Conservation (phyloP, 352 stramenopile species). For the Phytopythium chamaehyphon region DNA sequence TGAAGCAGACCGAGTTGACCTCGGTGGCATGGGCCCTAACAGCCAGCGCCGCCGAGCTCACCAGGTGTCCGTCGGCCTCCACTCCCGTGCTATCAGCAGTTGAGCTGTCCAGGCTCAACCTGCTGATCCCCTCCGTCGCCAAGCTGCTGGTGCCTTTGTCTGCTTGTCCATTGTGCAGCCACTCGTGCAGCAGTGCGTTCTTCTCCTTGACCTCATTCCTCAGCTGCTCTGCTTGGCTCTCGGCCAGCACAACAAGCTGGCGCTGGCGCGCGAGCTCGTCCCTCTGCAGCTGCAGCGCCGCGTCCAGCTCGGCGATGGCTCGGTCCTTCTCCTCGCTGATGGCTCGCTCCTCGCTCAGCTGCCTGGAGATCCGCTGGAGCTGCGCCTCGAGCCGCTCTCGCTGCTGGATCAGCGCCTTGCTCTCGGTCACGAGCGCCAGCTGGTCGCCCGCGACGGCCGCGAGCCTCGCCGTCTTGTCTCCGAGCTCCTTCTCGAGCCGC, state of each 20-base stretch:
- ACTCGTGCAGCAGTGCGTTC: constrained; percentile 56
- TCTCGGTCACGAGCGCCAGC: constrained; percentile 62
- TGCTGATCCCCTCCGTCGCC: constrained; percentile 24
- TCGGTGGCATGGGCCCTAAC: constrained; percentile 80
- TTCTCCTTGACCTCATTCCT: constrained; percentile 44
- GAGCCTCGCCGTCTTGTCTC: constrained; percentile 58
- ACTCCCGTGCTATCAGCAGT: constrained; percentile 4
- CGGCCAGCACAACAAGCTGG: constrained; percentile 41
- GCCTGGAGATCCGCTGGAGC: constrained; percentile 49
- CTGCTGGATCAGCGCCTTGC: constrained; percentile 66
- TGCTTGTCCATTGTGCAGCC: constrained; percentile 46
- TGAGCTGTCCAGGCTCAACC: no score
- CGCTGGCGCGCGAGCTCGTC: constrained; percentile 64
- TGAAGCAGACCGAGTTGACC: constrained; percentile 84
- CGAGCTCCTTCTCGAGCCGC: constrained; percentile 62
- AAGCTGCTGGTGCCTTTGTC: no score
- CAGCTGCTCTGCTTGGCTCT: constrained; percentile 37
- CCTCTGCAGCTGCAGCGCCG: constrained; percentile 32
- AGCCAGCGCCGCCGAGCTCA: constrained; percentile 40
- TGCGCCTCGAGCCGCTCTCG: constrained; percentile 54
- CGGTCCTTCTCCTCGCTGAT: constrained; percentile 65
- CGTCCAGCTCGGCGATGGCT: constrained; percentile 60
- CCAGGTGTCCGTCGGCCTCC: constrained; percentile 18
- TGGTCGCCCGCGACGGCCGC: constrained; percentile 51
- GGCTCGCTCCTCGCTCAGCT: constrained; percentile 57